Evolutionary conservation across 2,329 filamentous ascomycete species (phyloP).

Genomic region (Didymella glomerata): DNA sequence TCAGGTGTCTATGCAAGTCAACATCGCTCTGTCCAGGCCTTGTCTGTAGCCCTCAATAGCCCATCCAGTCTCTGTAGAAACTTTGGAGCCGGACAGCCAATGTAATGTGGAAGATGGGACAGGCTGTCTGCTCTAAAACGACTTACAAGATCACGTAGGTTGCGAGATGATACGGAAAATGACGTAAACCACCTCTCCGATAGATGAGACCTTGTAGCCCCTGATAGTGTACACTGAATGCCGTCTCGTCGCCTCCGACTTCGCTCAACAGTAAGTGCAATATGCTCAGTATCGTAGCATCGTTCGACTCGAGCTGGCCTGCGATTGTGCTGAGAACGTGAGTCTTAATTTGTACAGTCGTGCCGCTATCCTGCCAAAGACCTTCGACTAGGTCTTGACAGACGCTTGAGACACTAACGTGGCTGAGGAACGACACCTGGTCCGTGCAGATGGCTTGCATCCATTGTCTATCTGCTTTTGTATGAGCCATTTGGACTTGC

Average conservation of each 20-base stretch:
- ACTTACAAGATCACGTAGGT: constrained; percentile 44
- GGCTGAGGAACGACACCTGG: constrained; percentile 45
- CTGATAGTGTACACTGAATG: constrained; percentile 43
- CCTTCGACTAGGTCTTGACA: constrained; percentile 45
- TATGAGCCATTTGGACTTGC: constrained; percentile 9
- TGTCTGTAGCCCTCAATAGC: not conserved
- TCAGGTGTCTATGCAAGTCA: constrained; percentile 7
- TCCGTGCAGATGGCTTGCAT: constrained; percentile 41
- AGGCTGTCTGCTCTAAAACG: too few species aligned
- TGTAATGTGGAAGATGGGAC: too few species aligned
- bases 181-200: constrained; percentile 35
- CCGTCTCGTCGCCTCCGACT: constrained; percentile 40
- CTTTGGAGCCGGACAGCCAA: not conserved
- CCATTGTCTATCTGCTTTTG: constrained; percentile 34
- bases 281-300: constrained; percentile 45
- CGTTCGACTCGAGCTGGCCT: constrained; percentile 38
- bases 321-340: constrained; percentile 40
- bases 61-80: not conserved
- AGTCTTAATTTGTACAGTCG: constrained; percentile 47
- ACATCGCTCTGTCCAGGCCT: not conserved
- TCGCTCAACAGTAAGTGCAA: constrained; percentile 46
- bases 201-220: constrained; percentile 40
- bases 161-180: constrained; percentile 28
- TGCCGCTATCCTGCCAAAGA: constrained; percentile 38
- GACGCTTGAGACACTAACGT: constrained; percentile 45